These are phyloP conservation scores for Mycena indigotica DNA, from an alignment of 768 basidiomycete genomes.

Conservation along the genomic window DNA sequence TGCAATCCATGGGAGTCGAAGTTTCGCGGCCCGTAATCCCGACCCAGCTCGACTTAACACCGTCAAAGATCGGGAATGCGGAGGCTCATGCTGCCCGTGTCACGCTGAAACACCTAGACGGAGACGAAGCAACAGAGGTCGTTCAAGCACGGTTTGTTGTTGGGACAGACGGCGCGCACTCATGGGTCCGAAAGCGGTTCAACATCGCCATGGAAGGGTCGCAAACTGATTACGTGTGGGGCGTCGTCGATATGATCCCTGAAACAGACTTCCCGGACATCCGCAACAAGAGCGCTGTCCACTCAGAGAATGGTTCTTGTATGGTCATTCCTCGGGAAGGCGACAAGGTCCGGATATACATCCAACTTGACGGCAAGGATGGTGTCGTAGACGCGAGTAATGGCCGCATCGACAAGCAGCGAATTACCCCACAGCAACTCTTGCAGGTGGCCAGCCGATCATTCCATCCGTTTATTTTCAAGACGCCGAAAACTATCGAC, in stretches of 20 bases:
- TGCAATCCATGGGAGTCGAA: slow-evolving; percentile 46
- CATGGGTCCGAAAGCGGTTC: slow-evolving; percentile 75
- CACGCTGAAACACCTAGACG: slow-evolving; percentile 45
- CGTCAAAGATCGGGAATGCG: slow-evolving; percentile 44
- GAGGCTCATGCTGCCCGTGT: slow-evolving; percentile 45
- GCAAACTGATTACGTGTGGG: slow-evolving; percentile 79
- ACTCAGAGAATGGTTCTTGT: slow-evolving; percentile 67
- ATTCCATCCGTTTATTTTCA: slow-evolving; percentile 57
- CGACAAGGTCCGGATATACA: slow-evolving; percentile 69
- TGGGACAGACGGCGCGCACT: slow-evolving; percentile 81
- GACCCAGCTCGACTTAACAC: slow-evolving; percentile 49
- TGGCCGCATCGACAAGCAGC: slow-evolving; percentile 57
- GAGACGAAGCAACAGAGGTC: slow-evolving; percentile 47
- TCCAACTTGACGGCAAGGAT: slow-evolving; percentile 60
- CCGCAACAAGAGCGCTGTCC: slow-evolving; percentile 63
- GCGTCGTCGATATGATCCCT: slow-evolving; percentile 71
- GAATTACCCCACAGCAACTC: slow-evolving; percentile 51
- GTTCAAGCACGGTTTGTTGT: slow-evolving; percentile 75
- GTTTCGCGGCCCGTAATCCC: slow-evolving; percentile 57
- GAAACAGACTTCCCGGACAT: slow-evolving; percentile 82
- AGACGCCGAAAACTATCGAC: slow-evolving; percentile 50
- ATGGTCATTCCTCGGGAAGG: slow-evolving; percentile 77
- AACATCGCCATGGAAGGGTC: slow-evolving; percentile 77
- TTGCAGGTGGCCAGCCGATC: slow-evolving; percentile 60
- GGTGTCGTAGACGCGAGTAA: slow-evolving; percentile 41